Percentiles rank a stretch among this genome's conserved stretches.
Evolutionary conservation across 306 rosid genomes (phyloP).

Genomic region (Lablab purpureus): DNA sequence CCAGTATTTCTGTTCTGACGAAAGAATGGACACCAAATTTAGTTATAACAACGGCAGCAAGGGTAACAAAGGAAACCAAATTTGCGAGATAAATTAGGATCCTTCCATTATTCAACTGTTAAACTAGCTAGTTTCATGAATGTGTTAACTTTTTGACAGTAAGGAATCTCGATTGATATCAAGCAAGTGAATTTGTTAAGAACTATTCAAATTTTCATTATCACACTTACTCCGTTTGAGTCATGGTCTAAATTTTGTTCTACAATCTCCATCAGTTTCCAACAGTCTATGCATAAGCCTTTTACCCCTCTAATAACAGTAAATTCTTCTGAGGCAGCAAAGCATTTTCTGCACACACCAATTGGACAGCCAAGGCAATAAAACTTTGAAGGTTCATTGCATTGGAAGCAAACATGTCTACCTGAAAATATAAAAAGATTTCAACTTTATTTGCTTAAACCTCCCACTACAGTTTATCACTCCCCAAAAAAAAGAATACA

Average conservation of each 20-base stretch:
- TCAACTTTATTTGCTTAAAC: background rate
- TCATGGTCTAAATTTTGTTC: slow-evolving; percentile 61
- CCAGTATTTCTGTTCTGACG: background rate
- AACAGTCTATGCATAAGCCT: slow-evolving; percentile 69
- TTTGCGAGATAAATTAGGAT: background rate
- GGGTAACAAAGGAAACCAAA: background rate
- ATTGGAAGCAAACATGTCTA: slow-evolving; percentile 63
- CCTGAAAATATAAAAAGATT: slow-evolving; percentile 51
- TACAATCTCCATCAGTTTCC: slow-evolving; percentile 56
- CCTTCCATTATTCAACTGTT: too few species aligned
- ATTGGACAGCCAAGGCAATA: slow-evolving; percentile 70
- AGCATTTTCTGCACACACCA: slow-evolving; percentile 61
- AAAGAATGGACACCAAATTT: background rate
- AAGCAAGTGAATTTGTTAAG: slow-evolving; percentile 10
- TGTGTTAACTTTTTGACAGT: too few species aligned
- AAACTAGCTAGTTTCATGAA: too few species aligned
- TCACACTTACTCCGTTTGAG: slow-evolving; percentile 63
- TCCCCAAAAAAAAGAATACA: background rate
- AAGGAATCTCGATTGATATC: background rate
- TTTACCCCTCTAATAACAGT: slow-evolving; percentile 44
- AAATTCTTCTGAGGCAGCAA: slow-evolving; percentile 52
- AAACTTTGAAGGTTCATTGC: slow-evolving; percentile 53
- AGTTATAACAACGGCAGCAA: background rate
- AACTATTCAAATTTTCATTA: slow-evolving; percentile 3
- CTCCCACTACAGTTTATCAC: background rate